phyloP scores from a whole-genome alignment of 192 early-diverging fungal species.

The Chytriomyces sp. region DNA sequence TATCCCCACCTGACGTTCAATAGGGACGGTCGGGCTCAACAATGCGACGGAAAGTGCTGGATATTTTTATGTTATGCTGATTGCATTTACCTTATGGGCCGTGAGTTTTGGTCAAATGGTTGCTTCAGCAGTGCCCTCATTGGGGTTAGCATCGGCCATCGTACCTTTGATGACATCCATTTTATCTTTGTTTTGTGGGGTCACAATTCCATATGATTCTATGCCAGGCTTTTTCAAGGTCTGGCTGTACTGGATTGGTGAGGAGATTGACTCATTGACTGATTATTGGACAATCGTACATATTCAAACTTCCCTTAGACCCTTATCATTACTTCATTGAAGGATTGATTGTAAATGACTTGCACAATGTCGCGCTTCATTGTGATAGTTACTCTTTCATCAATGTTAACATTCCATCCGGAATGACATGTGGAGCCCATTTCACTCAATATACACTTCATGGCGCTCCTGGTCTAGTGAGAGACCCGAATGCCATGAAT shows the following conservation, averaged over 20 bases:
- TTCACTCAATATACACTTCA: too few species aligned
- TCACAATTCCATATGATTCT: conserved; percentile 56
- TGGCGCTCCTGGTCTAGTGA: too few species aligned
- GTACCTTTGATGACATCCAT: conserved; percentile 70
- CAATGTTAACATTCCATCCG: conserved; percentile 7
- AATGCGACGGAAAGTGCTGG: conserved; percentile 46
- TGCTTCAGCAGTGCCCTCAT: conserved; percentile 64
- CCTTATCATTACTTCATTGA: conserved; percentile 35
- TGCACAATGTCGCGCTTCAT: background rate
- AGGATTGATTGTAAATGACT: conserved; percentile 26
- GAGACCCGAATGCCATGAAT: too few species aligned
- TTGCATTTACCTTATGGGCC: conserved; percentile 65
- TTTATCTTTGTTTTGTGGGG: conserved; percentile 71
- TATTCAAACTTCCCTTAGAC: too few species aligned
- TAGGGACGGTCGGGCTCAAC: conserved; percentile 69
- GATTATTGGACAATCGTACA: too few species aligned
- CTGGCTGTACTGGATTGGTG: conserved; percentile 27
- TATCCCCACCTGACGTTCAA: background rate
- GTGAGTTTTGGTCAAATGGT: conserved; percentile 72
- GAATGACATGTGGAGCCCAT: conserved; percentile 19
- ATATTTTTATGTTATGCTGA: conserved; percentile 64
- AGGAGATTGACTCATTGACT: too few species aligned
- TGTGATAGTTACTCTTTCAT: conserved; percentile 21
- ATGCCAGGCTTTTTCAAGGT: conserved; percentile 16
- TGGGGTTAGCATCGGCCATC: conserved; percentile 59